A percentile compares a stretch with the other conserved stretches of the same genome.
Evolutionary conservation across 768 basidiomycete species (phyloP).

Genomic region (Auricularia sp.): DNA sequence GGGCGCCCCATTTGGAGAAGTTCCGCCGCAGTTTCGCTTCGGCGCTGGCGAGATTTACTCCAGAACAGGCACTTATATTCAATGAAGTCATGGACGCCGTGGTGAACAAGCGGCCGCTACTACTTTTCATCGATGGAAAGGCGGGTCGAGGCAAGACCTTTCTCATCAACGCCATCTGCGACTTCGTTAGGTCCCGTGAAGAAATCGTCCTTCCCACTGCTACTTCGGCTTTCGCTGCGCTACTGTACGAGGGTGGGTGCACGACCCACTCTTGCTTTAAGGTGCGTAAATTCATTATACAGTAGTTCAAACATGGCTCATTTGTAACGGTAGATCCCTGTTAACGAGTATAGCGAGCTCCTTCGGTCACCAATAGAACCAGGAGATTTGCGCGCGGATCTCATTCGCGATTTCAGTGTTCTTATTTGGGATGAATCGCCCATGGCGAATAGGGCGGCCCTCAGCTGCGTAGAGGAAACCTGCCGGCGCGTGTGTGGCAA

Average conservation of each 20-base stretch:
- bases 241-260: too few species aligned
- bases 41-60: too few species aligned
- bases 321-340: slow-evolving; percentile 20
- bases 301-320: slow-evolving; percentile 11
- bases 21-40: too few species aligned
- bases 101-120: slow-evolving; percentile 1
- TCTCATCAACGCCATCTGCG: slow-evolving; percentile 26
- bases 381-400: slow-evolving; percentile 21
- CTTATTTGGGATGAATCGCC: slow-evolving; percentile 14
- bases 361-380: slow-evolving; percentile 24
- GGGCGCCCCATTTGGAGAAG: too few species aligned
- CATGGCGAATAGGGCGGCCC: slow-evolving; percentile 28
- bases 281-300: too few species aligned
- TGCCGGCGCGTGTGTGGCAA: slow-evolving; percentile 20
- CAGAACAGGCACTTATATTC: too few species aligned
- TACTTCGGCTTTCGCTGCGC: too few species aligned
- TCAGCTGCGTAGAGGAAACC: slow-evolving; percentile 27
- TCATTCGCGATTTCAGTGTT: slow-evolving; percentile 21
- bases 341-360: slow-evolving; percentile 24
- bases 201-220: too few species aligned
- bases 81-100: too few species aligned
- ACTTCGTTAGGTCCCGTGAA: slow-evolving; percentile 17
- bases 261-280: too few species aligned
- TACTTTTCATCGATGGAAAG: slow-evolving; percentile 29
- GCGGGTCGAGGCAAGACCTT: slow-evolving; percentile 35